phyloP scores from a whole-genome alignment of 169 alveolate genomes.

The Cryptosporidium ubiquitum region DNA sequence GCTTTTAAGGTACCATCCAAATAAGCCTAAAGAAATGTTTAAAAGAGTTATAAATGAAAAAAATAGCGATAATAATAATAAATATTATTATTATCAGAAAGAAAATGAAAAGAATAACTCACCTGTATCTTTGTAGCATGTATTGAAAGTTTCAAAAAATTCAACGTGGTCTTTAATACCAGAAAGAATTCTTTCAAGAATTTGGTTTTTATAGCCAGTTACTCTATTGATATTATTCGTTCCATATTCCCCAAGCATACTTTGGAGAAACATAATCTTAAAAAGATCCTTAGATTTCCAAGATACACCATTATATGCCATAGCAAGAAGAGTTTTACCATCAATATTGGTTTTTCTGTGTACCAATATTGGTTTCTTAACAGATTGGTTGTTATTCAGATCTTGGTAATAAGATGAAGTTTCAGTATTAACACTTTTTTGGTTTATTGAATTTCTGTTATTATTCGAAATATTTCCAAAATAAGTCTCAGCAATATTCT shows the following conservation, averaged over 20 bases:
- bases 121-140: conserved; percentile 94
- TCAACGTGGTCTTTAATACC: conserved; percentile 79
- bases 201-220: conserved; percentile 76
- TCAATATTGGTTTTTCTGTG: conserved; percentile 84
- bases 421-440: conserved; percentile 16
- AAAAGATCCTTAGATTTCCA: conserved; percentile 93
- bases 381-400: neutral
- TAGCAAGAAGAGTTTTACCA: conserved; percentile 90
- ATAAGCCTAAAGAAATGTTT: conserved; percentile 5
- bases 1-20: conserved; percentile 46
- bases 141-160: conserved; percentile 86
- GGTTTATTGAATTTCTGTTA: neutral
- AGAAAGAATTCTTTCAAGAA: conserved; percentile 37
- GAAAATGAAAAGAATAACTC: conserved; percentile 85
- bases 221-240: conserved; percentile 84
- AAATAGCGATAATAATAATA: no score
- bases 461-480: conserved; percentile 78
- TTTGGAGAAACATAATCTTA: conserved; percentile 92
- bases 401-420: neutral
- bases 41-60: no score
- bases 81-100: no score
- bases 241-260: conserved; percentile 92
- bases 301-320: conserved; percentile 93
- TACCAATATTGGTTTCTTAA: neutral
- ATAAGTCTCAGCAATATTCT: conserved; percentile 84